Conservation (phyloP, 371 early-diverging fungal genomes). For the Lichtheimia ornata region DNA sequence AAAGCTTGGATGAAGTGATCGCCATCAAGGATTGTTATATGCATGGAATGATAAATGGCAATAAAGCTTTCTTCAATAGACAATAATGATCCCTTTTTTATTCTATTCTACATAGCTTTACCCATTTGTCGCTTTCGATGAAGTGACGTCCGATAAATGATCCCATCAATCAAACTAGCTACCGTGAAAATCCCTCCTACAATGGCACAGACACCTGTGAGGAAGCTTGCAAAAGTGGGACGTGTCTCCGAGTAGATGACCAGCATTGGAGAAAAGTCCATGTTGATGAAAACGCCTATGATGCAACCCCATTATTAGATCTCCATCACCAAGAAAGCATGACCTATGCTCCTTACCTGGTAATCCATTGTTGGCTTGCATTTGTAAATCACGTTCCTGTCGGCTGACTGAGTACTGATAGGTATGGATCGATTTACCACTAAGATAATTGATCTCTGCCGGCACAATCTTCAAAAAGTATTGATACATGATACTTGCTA, state of each 20-base stretch:
- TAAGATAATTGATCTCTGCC: slow-evolving; percentile 75
- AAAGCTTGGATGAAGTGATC: too few relatives aligned
- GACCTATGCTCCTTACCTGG: slow-evolving; percentile 46
- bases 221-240: slow-evolving; percentile 80
- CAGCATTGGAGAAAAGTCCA: slow-evolving; percentile 96
- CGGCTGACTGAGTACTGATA: slow-evolving; percentile 96
- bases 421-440: slow-evolving; percentile 69
- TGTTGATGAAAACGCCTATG: slow-evolving; percentile 88
- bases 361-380: slow-evolving; percentile 44
- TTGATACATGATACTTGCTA: slow-evolving; percentile 69
- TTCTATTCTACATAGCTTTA: slow-evolving; percentile 43
- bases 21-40: too few relatives aligned
- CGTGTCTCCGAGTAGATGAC: slow-evolving; percentile 81
- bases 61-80: too few relatives aligned
- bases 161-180: slow-evolving; percentile 86
- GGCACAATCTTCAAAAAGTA: slow-evolving; percentile 94
- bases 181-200: slow-evolving; percentile 95
- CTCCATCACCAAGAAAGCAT: too few relatives aligned
- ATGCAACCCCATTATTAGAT: neutral
- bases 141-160: slow-evolving; percentile 80
- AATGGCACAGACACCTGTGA: slow-evolving; percentile 91
- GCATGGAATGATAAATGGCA: too few relatives aligned
- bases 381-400: slow-evolving; percentile 59
- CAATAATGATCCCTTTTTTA: neutral
- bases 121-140: slow-evolving; percentile 77